Evolutionary conservation across 148 eudicot species (phyloP).

Genomic region (Pharnaceum exiguum): DNA sequence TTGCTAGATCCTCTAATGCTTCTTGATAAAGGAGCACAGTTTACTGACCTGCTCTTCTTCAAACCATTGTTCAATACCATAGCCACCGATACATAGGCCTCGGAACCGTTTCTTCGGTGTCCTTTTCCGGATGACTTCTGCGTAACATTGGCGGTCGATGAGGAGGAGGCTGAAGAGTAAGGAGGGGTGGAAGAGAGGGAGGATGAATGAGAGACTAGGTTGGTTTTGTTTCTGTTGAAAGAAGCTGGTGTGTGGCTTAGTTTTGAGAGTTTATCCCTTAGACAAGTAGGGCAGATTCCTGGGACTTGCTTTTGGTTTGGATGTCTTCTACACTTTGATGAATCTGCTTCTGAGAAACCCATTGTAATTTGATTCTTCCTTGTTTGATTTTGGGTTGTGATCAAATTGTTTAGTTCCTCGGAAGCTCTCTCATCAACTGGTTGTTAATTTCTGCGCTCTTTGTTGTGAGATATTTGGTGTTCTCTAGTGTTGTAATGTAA

Average conservation of each 20-base stretch:
- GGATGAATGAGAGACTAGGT: constrained; percentile 11
- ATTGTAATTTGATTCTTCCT: not conserved
- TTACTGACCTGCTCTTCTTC: constrained; percentile 40
- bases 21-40: constrained; percentile 31
- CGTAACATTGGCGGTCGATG: constrained; percentile 12
- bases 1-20: constrained; percentile 5
- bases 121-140: not conserved
- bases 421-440: no score
- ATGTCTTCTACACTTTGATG: constrained; percentile 27
- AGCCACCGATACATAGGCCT: constrained; percentile 29
- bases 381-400: not conserved
- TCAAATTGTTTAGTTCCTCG: not conserved
- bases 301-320: constrained; percentile 27
- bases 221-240: not conserved
- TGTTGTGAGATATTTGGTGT: no score
- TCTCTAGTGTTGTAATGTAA: no score
- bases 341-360: constrained; percentile 29
- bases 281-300: constrained; percentile 38
- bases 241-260: constrained; percentile 12
- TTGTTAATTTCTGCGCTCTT: no score
- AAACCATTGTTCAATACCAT: constrained; percentile 29
- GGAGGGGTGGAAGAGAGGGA: constrained; percentile 23
- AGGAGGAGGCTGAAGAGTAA: constrained; percentile 17
- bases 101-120: constrained; percentile 32
- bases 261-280: constrained; percentile 24